phyloP scores from a whole-genome alignment of 2,329 filamentous ascomycete genomes.

The Cladosporium austrohemisphaericum region DNA sequence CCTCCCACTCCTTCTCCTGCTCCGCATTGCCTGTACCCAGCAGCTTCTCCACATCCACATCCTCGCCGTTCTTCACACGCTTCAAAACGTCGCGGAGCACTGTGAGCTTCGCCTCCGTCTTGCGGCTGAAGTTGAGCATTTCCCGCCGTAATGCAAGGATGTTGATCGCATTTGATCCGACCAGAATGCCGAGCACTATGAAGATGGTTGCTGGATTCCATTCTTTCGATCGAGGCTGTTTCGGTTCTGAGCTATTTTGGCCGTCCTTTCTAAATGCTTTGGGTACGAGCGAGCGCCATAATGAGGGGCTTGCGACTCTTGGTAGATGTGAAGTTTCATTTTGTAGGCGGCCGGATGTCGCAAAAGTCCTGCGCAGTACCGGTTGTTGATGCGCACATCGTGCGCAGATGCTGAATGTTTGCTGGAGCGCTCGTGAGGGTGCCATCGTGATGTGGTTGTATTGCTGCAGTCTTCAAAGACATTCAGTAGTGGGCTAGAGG shows the following conservation, averaged over 20 bases:
- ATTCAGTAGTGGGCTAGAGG: neutral
- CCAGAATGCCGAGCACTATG: conserved; percentile 66
- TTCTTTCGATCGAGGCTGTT: conserved; percentile 26
- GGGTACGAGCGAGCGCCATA: conserved; percentile 36
- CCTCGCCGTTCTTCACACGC: conserved; percentile 65
- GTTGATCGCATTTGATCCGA: conserved; percentile 94
- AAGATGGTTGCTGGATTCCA: conserved; percentile 62
- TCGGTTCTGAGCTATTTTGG: neutral
- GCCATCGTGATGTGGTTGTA: conserved; percentile 16
- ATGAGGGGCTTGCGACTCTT: conserved; percentile 32
- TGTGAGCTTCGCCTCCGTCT: conserved; percentile 74
- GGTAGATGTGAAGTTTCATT: conserved; percentile 26
- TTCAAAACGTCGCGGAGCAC: conserved; percentile 72
- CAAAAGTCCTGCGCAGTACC: conserved; percentile 1
- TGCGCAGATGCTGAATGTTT: conserved; percentile 14
- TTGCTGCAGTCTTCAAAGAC: neutral
- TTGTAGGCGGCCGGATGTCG: conserved; percentile 10
- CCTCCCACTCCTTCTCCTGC: conserved; percentile 82
- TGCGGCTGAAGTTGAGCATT: conserved; percentile 66
- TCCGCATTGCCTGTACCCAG: conserved; percentile 73
- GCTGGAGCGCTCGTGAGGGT: conserved; percentile 14
- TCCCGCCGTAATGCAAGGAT: conserved; percentile 79
- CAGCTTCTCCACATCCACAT: conserved; percentile 78
- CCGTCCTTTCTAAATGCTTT: conserved; percentile 28
- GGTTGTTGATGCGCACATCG: conserved; percentile 3